Evolutionary conservation across 176 grass and related monocot species (phyloP).

Genomic region (Chrysopogon serrulatus): DNA sequence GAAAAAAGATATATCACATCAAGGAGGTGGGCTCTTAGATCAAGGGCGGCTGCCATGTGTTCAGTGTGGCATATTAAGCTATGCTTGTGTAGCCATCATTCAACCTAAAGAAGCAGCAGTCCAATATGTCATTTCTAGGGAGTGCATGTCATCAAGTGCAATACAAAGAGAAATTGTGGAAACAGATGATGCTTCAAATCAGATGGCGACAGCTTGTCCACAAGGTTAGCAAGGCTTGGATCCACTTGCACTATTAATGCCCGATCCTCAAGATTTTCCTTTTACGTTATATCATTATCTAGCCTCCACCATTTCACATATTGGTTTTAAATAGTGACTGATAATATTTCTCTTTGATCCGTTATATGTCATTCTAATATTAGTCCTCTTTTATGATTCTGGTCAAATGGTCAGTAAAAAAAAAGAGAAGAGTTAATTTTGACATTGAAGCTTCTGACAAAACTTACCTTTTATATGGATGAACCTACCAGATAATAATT

Average conservation of each 20-base stretch:
- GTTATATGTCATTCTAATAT: not conserved
- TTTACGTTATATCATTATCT: conserved; percentile 6
- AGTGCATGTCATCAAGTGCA: conserved; percentile 27
- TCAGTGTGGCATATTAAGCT: conserved; percentile 95
- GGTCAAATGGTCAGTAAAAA: conserved; percentile 10
- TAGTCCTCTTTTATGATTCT: conserved; percentile 14
- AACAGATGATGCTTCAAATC: conserved; percentile 36
- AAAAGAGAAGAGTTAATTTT: not conserved
- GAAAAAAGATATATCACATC: conserved; percentile 34
- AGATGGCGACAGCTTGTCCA: conserved; percentile 31
- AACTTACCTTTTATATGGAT: not conserved
- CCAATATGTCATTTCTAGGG: conserved; percentile 63
- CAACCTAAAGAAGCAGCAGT: conserved; percentile 75
- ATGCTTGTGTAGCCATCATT: conserved; percentile 88
- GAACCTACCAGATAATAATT: not conserved
- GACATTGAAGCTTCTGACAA: not conserved
- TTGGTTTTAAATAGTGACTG: conserved; percentile 4
- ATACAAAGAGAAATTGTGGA: conserved; percentile 46
- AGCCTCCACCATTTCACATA: not conserved
- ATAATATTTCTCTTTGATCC: conserved; percentile 8
- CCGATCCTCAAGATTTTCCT: not conserved
- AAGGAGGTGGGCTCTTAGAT: conserved; percentile 62
- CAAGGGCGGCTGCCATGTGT: conserved; percentile 92
- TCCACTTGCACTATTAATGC: conserved; percentile 1
- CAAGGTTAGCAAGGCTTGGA: conserved; percentile 50